phyloP scores from a whole-genome alignment of 805 yeast genomes.

The Sugiyamaella marilandica region DNA sequence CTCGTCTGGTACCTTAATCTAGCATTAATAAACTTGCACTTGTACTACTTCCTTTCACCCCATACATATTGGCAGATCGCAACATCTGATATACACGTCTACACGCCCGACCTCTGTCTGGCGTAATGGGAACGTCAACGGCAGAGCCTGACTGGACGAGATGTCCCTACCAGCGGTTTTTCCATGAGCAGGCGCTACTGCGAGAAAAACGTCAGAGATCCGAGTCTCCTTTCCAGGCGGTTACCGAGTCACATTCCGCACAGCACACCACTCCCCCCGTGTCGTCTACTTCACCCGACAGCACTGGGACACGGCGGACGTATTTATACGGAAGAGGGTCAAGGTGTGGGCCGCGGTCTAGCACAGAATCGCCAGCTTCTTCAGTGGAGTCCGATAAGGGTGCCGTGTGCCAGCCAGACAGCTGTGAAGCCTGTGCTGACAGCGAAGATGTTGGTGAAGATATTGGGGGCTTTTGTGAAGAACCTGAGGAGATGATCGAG shows the following conservation, averaged over 20 bases:
- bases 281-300: too few species aligned
- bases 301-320: too few species aligned
- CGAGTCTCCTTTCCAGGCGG: too few species aligned
- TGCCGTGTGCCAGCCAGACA: background rate
- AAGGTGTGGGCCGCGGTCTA: background rate
- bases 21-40: background rate
- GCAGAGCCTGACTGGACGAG: conserved; percentile 8
- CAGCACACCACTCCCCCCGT: too few species aligned
- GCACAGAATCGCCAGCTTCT: background rate
- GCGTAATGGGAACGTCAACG: background rate
- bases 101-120: too few species aligned
- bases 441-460: background rate
- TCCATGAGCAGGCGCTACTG: conserved; percentile 8
- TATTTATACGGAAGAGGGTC: too few species aligned
- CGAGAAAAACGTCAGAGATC: background rate
- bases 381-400: background rate
- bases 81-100: too few species aligned
- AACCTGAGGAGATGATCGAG: conserved; percentile 14
- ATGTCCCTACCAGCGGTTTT: conserved; percentile 18
- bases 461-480: conserved; percentile 10
- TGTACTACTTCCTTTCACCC: background rate
- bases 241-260: too few species aligned
- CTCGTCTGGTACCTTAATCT: background rate
- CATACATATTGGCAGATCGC: background rate
- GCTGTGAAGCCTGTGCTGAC: background rate